phyloP scores from a whole-genome alignment of 345 rosid species.

The Orychophragmus violaceus region DNA sequence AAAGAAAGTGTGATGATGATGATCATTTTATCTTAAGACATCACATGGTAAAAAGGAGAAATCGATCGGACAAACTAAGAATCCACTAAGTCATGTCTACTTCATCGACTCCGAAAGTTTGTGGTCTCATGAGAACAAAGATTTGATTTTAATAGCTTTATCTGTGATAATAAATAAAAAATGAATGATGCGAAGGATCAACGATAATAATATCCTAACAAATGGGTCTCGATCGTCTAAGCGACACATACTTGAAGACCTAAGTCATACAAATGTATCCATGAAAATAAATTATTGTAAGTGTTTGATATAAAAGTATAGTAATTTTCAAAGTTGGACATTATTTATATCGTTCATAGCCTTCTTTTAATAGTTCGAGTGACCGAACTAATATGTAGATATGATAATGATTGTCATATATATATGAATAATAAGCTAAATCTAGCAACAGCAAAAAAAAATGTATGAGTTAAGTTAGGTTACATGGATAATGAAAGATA shows the following conservation, averaged over 20 bases:
- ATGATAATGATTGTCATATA: not conserved
- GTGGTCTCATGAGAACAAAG: constrained; percentile 23
- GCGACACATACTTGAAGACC: not conserved
- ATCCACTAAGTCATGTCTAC: constrained; percentile 31
- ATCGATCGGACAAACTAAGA: constrained; percentile 27
- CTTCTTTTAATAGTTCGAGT: not conserved
- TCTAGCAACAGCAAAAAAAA: not conserved
- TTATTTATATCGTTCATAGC: not conserved
- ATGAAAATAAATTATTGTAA: not conserved
- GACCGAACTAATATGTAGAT: not conserved
- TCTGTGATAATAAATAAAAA: not conserved
- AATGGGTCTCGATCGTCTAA: not conserved
- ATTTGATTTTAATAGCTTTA: constrained; percentile 10
- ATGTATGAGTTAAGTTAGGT: not conserved
- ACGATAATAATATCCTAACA: constrained; percentile 3
- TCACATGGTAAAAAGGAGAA: constrained; percentile 27
- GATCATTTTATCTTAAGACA: constrained; percentile 20
- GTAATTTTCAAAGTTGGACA: not conserved
- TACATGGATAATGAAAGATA: too few relatives aligned
- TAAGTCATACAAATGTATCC: not conserved
- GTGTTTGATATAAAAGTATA: not conserved
- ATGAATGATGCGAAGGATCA: constrained; percentile 6
- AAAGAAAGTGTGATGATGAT: constrained; percentile 16
- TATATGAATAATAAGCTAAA: not conserved
- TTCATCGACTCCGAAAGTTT: constrained; percentile 24